Base-by-base conservation (phyloP, 345 rosid species). In the Murraya paniculata region DNA sequence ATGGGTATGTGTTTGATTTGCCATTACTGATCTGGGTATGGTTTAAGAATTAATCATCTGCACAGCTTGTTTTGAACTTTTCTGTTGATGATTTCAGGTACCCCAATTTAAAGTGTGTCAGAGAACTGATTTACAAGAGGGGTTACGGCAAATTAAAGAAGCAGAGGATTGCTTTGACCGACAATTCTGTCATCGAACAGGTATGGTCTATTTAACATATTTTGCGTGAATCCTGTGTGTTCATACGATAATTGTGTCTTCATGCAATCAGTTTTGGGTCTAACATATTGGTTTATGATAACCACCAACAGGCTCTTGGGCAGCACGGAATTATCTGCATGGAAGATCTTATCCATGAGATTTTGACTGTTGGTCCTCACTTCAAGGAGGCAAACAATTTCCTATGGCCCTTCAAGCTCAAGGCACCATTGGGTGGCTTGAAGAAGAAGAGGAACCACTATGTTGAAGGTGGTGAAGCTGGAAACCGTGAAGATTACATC, bases 401-500 rank as follows among this genome's bases (percentile, higher is more conserved):
- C 85, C 75, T 93, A 18, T 95, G 98, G 99, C 98, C 98, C 8
- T 95, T 95, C 85, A 89, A 95, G 89, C 93, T 95, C 9, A 95
- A 90, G 88, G 98, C 99, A 6, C 98, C 98, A 0, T 81, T 88
- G 62, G 93, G 97, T 38, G 98, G 98, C 75, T 62, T 95, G 64
- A 87, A 93, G 88, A 93, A 91, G 91, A 93, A 92, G 89, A 91
- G 99, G 72, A 93, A 93, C 77, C 99, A 95, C 84, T 95, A 95
- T 57, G 98, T 95, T 0, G 98, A 95, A 84, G 99, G 99, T 0
- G 99, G 98, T 56, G 98, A 95, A 82, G 98, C 98, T 0, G 94
- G 94, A 8, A 91, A 89, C 78, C 91, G 94, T 4, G 98, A 95
- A 77, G 84, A 90, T 75, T 92, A 82, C 82, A 90, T 95, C 81